These are phyloP conservation scores for Pittosporum tobira DNA, from an alignment of 129 eudicot species.

Conservation along the genomic window DNA sequence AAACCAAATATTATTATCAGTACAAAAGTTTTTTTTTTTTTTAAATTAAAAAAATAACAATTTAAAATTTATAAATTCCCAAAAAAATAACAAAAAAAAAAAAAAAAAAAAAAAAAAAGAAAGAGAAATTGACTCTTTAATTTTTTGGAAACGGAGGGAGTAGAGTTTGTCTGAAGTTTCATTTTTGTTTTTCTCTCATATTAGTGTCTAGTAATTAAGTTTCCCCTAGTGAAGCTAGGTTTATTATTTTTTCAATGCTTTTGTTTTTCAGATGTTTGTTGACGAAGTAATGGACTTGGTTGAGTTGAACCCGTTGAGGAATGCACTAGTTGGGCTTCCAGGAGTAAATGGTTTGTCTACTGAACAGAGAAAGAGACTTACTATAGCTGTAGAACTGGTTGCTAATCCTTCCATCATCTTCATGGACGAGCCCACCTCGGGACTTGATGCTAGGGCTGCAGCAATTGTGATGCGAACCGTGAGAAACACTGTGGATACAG, in stretches of 20 bases:
- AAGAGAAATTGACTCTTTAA: too few relatives aligned
- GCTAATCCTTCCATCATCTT: constrained; percentile 83
- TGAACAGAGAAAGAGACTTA: constrained; percentile 74
- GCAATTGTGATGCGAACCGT: constrained; percentile 86
- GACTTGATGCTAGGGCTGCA: constrained; percentile 84
- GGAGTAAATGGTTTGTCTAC: constrained; percentile 75
- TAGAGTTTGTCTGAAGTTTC: too few relatives aligned
- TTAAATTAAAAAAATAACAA: too few relatives aligned
- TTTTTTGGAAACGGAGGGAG: too few relatives aligned
- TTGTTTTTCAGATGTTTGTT: constrained; percentile 43
- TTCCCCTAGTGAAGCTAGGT: background rate
- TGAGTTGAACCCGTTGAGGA: constrained; percentile 50
- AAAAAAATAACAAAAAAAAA: too few relatives aligned
- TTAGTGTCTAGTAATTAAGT: too few relatives aligned
- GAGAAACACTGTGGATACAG: constrained; percentile 73
- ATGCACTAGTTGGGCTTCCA: constrained; percentile 68
- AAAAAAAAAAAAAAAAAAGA: too few relatives aligned
- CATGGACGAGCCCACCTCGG: constrained; percentile 90
- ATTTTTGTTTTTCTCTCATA: too few relatives aligned
- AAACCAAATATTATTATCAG: too few relatives aligned
- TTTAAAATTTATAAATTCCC: too few relatives aligned
- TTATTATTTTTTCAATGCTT: background rate
- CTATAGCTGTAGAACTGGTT: constrained; percentile 72
- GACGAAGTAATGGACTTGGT: constrained; percentile 78
- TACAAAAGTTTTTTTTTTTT: background rate